Conservation (phyloP, 805 yeast species). For the Candida sithepensis region DNA sequence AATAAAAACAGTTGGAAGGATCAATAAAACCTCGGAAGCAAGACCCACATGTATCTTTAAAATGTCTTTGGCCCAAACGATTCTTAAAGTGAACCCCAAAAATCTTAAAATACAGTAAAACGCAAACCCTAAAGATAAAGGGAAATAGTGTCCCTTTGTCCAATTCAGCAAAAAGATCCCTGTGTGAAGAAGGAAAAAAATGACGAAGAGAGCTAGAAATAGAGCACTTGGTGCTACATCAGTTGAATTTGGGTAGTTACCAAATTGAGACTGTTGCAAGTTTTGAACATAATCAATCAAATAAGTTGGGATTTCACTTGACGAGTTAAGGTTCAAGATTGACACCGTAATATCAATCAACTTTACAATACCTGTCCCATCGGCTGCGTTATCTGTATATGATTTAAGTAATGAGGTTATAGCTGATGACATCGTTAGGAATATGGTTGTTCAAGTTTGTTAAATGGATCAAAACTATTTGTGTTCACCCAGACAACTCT, state of each 20-base stretch:
- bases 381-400: conserved; percentile 41
- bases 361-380: conserved; percentile 45
- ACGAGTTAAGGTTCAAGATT: conserved; percentile 13
- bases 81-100: conserved; percentile 57
- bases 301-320: conserved; percentile 35
- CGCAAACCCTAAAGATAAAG: conserved; percentile 49
- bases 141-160: conserved; percentile 58
- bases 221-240: conserved; percentile 63
- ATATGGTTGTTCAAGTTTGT: too few relatives aligned
- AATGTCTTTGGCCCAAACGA: conserved; percentile 55
- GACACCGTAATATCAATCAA: conserved; percentile 31
- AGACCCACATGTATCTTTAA: conserved; percentile 47
- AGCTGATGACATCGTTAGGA: conserved; percentile 19
- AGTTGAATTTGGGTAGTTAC: conserved; percentile 50
- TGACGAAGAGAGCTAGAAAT: conserved; percentile 49
- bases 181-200: conserved; percentile 46
- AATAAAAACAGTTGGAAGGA: conserved; percentile 55
- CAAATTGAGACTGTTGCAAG: conserved; percentile 52
- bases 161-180: conserved; percentile 45
- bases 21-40: conserved; percentile 51
- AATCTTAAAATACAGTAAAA: conserved; percentile 51
- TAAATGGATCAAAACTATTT: too few relatives aligned
- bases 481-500: too few relatives aligned
- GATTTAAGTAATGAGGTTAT: conserved; percentile 18
- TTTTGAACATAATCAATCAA: conserved; percentile 36